Base-by-base conservation (phyloP, 805 yeast genomes). In the Isabelozyma pseudorhagii region DNA sequence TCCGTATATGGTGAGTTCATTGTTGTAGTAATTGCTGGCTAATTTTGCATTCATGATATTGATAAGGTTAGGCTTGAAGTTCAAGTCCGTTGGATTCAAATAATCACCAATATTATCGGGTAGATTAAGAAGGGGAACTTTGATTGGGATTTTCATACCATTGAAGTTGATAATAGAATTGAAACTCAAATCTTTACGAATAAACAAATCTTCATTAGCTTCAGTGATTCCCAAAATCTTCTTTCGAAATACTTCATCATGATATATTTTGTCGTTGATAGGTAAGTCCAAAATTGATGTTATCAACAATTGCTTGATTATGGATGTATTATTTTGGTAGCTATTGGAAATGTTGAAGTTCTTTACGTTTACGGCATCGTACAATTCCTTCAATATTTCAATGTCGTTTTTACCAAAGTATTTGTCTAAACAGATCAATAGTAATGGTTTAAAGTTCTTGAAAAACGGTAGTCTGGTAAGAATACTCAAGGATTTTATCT, bases 401-500 rank as follows among this genome's bases (percentile, higher is more conserved):
- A 58, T 17, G 25, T 63, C 58, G 44, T 58, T 59, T 8, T 46
- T 43, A 6, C 59, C 54, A 47, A 78, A 78, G 55, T 78, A 78
- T 42, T 63, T 63, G 58, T 79, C 84, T 42, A 85, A 68, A 5
- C 83, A 73, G 36, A 81, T 73, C 43, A 80, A 62, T 40, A 85
- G 59, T 47, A 84, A 56, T 7, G 89, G 89, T 57, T 79, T 81
- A 66, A 84, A 82, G 38, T 78, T 75, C 50, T 77, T 77, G 61
- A 82, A 82, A 58, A 72, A 81, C 36, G 75, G 64, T 46, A 81
- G 64, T 11, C 73, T 68, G 2, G 90, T 82, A 1, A 85, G 77
- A 8, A 86, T 65, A 5, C 86, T 80, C 49, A 86, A 68, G 2
- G 88, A 71, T 58, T 79, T 81, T 49, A 86, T 83, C 14, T 69